Evolutionary conservation across 1,284 basidiomycete species (phyloP).

Genomic region (Exobasidium rhododendri): DNA sequence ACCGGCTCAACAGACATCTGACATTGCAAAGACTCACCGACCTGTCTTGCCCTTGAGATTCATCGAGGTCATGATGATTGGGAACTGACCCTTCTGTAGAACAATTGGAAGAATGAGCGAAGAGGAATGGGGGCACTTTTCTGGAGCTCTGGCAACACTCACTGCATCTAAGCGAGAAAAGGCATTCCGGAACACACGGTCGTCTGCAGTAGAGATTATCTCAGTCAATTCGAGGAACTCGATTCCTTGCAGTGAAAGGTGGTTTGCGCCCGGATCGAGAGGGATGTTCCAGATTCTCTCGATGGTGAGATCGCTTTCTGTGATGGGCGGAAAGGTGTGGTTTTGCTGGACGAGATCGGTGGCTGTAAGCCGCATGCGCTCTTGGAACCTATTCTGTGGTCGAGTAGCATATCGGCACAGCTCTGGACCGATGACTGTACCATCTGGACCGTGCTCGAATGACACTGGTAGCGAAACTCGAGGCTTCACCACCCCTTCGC

Average conservation of each 20-base stretch:
- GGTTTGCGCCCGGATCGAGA: background rate
- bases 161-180: background rate
- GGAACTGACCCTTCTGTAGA: background rate
- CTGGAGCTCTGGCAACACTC: no score
- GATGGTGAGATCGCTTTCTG: background rate
- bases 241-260: background rate
- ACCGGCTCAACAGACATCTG: no score
- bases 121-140: no score
- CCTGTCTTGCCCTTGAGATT: background rate
- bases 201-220: background rate
- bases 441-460: background rate
- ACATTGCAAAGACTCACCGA: background rate
- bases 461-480: no score
- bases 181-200: background rate
- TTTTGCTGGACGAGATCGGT: background rate
- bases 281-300: conserved; percentile 3
- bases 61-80: background rate
- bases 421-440: background rate
- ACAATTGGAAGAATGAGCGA: no score
- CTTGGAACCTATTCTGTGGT: background rate
- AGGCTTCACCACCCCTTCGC: no score
- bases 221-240: background rate
- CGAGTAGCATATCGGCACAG: background rate
- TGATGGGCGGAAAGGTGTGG: background rate
- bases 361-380: background rate